These are phyloP conservation scores for Fusarium bactridioides DNA, from an alignment of 2,329 filamentous ascomycete genomes.

Conservation along the genomic window DNA sequence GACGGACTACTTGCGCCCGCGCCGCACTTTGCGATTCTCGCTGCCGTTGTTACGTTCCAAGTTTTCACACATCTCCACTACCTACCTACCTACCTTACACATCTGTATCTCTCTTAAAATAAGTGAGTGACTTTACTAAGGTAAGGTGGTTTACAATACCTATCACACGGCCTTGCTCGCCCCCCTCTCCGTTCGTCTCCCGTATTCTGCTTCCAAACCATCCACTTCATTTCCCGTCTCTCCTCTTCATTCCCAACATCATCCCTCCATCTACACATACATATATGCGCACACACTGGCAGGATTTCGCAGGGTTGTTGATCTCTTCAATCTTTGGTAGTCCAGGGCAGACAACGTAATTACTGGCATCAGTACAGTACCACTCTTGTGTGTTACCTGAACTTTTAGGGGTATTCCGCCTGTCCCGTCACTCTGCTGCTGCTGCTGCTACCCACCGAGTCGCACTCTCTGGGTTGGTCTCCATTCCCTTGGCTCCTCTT, in stretches of 20 bases:
- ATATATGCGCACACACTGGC: constrained; percentile 14
- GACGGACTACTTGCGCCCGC: background rate
- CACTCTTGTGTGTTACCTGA: background rate
- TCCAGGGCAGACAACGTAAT: background rate
- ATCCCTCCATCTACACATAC: constrained; percentile 10
- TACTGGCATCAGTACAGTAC: constrained; percentile 2
- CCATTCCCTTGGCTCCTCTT: constrained; percentile 19
- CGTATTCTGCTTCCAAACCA: constrained; percentile 9
- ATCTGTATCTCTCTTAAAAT: constrained; percentile 6
- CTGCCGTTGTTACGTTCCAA: constrained; percentile 28
- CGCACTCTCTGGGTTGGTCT: background rate
- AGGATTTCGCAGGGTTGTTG: constrained; percentile 8
- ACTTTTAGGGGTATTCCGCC: constrained; percentile 8
- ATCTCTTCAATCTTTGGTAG: background rate
- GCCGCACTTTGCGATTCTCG: constrained; percentile 15
- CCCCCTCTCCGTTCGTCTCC: background rate
- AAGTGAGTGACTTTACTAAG: background rate
- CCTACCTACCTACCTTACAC: background rate
- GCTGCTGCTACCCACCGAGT: constrained; percentile 8
- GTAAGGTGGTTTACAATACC: background rate
- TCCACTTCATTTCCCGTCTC: constrained; percentile 25
- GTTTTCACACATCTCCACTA: constrained; percentile 12
- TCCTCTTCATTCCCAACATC: constrained; percentile 27
- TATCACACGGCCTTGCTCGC: background rate
- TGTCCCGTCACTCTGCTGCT: constrained; percentile 10